Percentiles rank a stretch among this genome's conserved stretches.
Evolutionary conservation across 2,329 filamentous ascomycete species (phyloP).

Genomic region (Aspergillus aculeatinus): DNA sequence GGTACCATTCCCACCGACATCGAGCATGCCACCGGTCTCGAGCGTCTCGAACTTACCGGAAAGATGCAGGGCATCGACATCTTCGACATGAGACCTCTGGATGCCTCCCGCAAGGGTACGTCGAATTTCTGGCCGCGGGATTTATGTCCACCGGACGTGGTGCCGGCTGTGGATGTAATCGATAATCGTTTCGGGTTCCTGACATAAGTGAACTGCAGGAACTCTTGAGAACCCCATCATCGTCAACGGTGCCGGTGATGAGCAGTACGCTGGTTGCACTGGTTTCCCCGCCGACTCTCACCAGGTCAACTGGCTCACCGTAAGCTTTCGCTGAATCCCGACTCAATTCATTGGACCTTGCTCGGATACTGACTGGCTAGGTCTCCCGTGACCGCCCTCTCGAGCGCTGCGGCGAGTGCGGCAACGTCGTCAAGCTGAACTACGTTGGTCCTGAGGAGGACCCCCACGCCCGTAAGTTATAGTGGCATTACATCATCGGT

Average conservation of each 20-base stretch:
- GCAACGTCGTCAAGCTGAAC: conserved; percentile 96
- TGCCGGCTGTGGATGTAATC: neutral
- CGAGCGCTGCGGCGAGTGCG: conserved; percentile 95
- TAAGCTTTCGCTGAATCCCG: conserved; percentile 49
- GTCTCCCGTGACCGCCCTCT: conserved; percentile 85
- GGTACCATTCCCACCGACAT: conserved; percentile 90
- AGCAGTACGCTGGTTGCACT: conserved; percentile 97
- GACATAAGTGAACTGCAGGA: conserved; percentile 52
- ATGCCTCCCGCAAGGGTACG: conserved; percentile 81
- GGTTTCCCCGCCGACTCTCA: conserved; percentile 92
- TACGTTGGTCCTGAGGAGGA: conserved; percentile 84
- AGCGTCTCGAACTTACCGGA: conserved; percentile 97
- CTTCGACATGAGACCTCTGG: conserved; percentile 97
- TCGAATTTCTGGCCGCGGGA: neutral
- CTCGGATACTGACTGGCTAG: conserved; percentile 43
- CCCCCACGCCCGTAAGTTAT: conserved; percentile 55
- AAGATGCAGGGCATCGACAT: conserved; percentile 99
- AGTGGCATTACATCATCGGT: neutral
- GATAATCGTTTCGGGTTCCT: neutral
- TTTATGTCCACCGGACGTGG: too few relatives aligned
- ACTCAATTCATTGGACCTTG: conserved; percentile 18
- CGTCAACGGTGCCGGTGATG: conserved; percentile 87
- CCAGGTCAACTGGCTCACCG: conserved; percentile 83
- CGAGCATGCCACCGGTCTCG: conserved; percentile 94
- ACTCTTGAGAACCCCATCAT: conserved; percentile 87